Base-by-base conservation (phyloP, 352 stramenopile species). In the Pythium folliculosum region DNA sequence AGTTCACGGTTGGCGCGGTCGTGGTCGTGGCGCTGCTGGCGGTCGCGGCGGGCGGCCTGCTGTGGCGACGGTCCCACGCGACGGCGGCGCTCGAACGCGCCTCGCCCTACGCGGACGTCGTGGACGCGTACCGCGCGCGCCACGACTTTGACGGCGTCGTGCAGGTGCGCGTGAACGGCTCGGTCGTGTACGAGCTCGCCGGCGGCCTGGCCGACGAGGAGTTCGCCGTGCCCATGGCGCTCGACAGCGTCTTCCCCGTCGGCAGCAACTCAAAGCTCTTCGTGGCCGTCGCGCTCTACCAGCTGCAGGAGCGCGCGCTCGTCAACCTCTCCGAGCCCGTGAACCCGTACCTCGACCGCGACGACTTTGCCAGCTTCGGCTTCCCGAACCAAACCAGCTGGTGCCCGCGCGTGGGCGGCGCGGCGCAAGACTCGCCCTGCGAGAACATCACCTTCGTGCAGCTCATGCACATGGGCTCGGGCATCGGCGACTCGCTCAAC, bases 221-320 rank as follows among this genome's bases (percentile, higher is more conserved):
- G 23, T 83, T 87, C 47, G 56, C 69, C 7, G 71, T 76, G 51
- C 49, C 68, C 3, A 91, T 91, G 73, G 30, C 65, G 14, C 67
- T 71, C 23, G 68, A 88, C 63, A 83, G 71, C 47, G 63, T 89
- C 35, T 90, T 90, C 55, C 77, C 80, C 12, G 73, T 90, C 69
- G 82, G 75, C 14, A 78, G 78, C 21, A 78, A 90, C 63, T 77
- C 81, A 13, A 85, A 89, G 61, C 73, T 90, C 19, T 81, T 90
- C 38, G 76, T 70, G n/a, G 54, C 80, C 2, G 70, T 89, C 17
- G 78, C 80, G n/a, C 67, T 89, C 67, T 69, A 86, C 48, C 82
- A 90, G 54, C 67, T 90, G 56, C 78, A 90, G 61, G 82, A 90
- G 59, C 70, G 69, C 37, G 68, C 69, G 0, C 30, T 49, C 23